phyloP scores from a whole-genome alignment of 805 yeast species.

The Cephaloascus fragrans region DNA sequence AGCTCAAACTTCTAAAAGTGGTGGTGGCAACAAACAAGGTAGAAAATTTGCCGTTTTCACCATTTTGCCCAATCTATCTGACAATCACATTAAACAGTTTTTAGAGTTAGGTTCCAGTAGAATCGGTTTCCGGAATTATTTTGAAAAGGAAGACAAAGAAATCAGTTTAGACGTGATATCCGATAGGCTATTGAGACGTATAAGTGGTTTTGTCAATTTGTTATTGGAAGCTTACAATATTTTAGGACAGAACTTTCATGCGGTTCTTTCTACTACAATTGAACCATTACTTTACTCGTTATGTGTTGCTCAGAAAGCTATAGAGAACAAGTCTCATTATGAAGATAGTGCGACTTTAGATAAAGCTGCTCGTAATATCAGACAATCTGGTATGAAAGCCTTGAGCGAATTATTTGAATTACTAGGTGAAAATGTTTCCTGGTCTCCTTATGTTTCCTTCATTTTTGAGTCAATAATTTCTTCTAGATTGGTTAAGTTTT shows the following conservation, averaged over 20 bases:
- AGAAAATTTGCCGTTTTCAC: slow-evolving; percentile 64
- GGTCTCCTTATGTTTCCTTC: slow-evolving; percentile 42
- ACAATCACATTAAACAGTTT: slow-evolving; percentile 46
- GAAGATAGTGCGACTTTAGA: slow-evolving; percentile 13
- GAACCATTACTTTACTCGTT: slow-evolving; percentile 50
- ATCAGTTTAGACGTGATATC: slow-evolving; percentile 14
- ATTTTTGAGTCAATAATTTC: slow-evolving; percentile 46
- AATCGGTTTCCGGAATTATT: slow-evolving; percentile 29
- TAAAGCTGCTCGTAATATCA: slow-evolving; percentile 45
- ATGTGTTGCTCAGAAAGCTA: slow-evolving; percentile 38
- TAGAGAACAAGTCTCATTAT: slow-evolving; percentile 12
- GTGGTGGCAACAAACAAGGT: slow-evolving; percentile 64
- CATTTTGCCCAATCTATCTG: slow-evolving; percentile 47
- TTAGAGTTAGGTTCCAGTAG: slow-evolving; percentile 52
- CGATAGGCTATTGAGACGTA: slow-evolving; percentile 30
- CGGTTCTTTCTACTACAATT: slow-evolving; percentile 39
- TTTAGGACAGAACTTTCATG: slow-evolving; percentile 47
- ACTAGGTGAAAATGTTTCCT: slow-evolving; percentile 40
- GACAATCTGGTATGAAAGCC: slow-evolving; percentile 62
- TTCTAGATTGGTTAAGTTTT: slow-evolving; percentile 62
- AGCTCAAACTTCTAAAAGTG: slow-evolving; percentile 54
- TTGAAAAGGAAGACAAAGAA: slow-evolving; percentile 8
- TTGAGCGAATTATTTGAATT: slow-evolving; percentile 45
- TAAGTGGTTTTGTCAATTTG: slow-evolving; percentile 58
- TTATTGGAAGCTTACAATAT: slow-evolving; percentile 44